Base-by-base conservation (phyloP, 768 basidiomycete genomes). In the Sistotremastrum niveocremeum region DNA sequence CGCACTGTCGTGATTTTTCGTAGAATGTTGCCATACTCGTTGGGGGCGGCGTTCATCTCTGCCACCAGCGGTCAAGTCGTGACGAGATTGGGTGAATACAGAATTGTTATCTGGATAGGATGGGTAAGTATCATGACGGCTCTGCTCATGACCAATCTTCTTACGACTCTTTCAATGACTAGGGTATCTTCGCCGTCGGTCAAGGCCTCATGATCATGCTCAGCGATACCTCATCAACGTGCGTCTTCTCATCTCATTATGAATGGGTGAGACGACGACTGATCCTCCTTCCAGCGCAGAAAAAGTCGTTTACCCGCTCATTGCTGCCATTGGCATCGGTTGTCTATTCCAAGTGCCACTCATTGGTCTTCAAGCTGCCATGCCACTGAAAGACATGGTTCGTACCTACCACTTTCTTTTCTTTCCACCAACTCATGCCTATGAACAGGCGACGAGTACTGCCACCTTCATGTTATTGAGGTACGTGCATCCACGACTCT, bases 341-440 rank as follows among this genome's bases (percentile, higher is more conserved):
- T 72, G 68, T 51, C 58, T 87, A 42, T 83, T 83, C 66, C 75
- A 78, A 65, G 56, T 65, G 4, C 84, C 84, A 0, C 61, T 86
- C 5, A 76, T 87, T 43, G 82, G 70, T 9, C 62, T 90, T 9
- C 87, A 90, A 62, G 84, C 85, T 1, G 80, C 86, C 1, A 91
- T 91, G 86, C 88, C 88, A 0, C 55, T 85, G 10, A 79, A 77
- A 53, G 84, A 89, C 51, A 86, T 89, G 84, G 84, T 20, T 20
- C 1, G 20, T 20, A 20, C 20, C 20, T 2, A 20, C 2, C 2
- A 20, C 20, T 2, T 20, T 20, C 20, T 1, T 20, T 20, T 20
- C 20, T 20, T 20, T 2, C 1, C 2, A 1, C 20, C 2, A 20
- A 20, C 20, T 20, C 1, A 20, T 20, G 20, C 1, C 20, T 20